Conservation (phyloP, 2,329 filamentous ascomycete species). For the Fusarium sp. region DNA sequence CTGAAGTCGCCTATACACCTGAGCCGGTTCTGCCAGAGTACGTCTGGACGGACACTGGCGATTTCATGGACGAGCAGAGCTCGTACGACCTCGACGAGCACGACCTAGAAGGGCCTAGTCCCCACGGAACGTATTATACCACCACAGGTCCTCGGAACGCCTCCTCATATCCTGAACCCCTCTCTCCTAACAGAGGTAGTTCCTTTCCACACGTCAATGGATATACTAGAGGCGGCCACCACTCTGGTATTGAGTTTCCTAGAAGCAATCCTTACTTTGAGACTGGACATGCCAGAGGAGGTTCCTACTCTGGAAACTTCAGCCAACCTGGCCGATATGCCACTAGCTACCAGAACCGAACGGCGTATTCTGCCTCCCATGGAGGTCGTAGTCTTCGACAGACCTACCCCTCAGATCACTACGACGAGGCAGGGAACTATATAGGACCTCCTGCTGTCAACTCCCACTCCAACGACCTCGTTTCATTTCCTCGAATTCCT, state of each 20-base stretch:
- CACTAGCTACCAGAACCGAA: slow-evolving; percentile 25
- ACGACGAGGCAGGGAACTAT: slow-evolving; percentile 34
- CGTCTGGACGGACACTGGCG: not conserved
- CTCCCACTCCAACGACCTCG: slow-evolving; percentile 7
- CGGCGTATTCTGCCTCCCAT: slow-evolving; percentile 22
- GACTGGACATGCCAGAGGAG: slow-evolving; percentile 1
- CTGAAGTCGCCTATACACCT: slow-evolving; percentile 11
- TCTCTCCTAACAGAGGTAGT: not conserved
- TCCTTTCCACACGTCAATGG: not conserved
- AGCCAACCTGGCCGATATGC: slow-evolving; percentile 26
- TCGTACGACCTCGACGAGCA: slow-evolving; percentile 2
- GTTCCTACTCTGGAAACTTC: slow-evolving; percentile 32
- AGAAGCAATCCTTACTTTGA: slow-evolving; percentile 19
- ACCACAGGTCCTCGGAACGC: slow-evolving; percentile 6
- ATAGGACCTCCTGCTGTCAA: slow-evolving; percentile 19
- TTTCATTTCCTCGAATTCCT: slow-evolving; percentile 36
- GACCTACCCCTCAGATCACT: slow-evolving; percentile 35
- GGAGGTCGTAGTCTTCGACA: slow-evolving; percentile 23
- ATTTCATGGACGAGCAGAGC: slow-evolving; percentile 17
- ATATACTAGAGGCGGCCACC: not conserved
- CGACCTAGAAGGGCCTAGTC: slow-evolving; percentile 22
- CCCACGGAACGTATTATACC: slow-evolving; percentile 24
- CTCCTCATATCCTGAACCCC: slow-evolving; percentile 8
- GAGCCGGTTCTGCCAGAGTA: not conserved
- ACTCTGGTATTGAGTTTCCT: not conserved